A percentile compares a stretch with the other conserved stretches of the same genome.
phyloP scores from a whole-genome alignment of 345 rosid genomes.

The Salix viminalis region DNA sequence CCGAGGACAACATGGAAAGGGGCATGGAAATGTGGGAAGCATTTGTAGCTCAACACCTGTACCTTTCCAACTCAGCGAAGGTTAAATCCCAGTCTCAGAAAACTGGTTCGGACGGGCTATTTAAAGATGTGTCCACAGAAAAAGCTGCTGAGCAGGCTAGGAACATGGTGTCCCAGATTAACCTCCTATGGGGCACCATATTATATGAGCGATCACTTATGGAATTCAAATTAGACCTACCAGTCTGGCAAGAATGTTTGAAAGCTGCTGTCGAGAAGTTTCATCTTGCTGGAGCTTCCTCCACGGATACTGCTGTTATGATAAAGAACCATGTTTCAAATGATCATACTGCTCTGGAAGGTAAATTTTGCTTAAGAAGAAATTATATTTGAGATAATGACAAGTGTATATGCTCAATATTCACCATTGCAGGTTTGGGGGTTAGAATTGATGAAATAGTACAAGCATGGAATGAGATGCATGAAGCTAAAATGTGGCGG shows the following conservation, averaged over 20 bases:
- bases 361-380: conserved; percentile 26
- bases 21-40: conserved; percentile 70
- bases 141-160: conserved; percentile 49
- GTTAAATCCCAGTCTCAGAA: conserved; percentile 23
- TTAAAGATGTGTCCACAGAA: conserved; percentile 40
- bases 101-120: conserved; percentile 33
- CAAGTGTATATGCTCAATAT: conserved; percentile 1
- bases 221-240: conserved; percentile 74
- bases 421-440: conserved; percentile 47
- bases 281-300: conserved; percentile 67
- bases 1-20: conserved; percentile 69
- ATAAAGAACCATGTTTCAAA: conserved; percentile 59
- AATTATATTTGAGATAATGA: conserved; percentile 12
- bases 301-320: conserved; percentile 52
- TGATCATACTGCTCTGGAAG: conserved; percentile 43
- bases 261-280: conserved; percentile 78
- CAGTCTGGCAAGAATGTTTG: conserved; percentile 65
- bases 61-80: conserved; percentile 18
- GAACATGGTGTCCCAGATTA: conserved; percentile 54
- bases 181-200: conserved; percentile 72
- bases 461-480: conserved; percentile 76
- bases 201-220: conserved; percentile 81
- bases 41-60: conserved; percentile 32
- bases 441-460: conserved; percentile 66
- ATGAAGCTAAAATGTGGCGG: conserved; percentile 61